Conservation (phyloP, 2,329 filamentous ascomycete genomes). For the Cytospora mali region DNA sequence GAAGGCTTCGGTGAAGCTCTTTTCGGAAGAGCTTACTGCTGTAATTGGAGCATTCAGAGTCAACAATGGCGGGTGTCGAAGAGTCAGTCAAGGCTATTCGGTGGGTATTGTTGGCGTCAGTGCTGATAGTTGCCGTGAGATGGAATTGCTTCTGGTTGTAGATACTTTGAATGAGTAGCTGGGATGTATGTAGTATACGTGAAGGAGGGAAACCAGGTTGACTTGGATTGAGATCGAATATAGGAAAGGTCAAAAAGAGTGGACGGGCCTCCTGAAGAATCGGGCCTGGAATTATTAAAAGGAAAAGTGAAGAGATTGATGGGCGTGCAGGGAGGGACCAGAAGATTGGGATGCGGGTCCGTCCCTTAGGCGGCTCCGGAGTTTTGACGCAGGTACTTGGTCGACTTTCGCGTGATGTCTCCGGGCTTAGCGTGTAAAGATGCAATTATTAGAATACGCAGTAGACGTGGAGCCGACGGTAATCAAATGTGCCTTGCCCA, state of each 20-base stretch:
- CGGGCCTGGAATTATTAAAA: constrained; percentile 30
- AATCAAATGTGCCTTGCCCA: constrained; percentile 30
- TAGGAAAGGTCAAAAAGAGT: constrained; percentile 29
- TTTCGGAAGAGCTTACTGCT: constrained; percentile 27
- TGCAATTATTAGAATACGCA: constrained; percentile 29
- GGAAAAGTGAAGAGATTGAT: constrained; percentile 30
- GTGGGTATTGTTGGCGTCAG: constrained; percentile 8
- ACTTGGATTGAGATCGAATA: constrained; percentile 23
- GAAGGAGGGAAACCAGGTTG: constrained; percentile 27
- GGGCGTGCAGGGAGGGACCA: constrained; percentile 30
- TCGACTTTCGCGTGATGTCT: constrained; percentile 27
- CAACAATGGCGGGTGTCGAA: constrained; percentile 15
- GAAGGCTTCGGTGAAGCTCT: constrained; percentile 29
- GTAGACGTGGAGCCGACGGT: constrained; percentile 25
- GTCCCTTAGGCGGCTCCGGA: constrained; percentile 29
- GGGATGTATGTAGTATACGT: constrained; percentile 21
- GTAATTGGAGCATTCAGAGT: constrained; percentile 28
- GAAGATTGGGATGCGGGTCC: constrained; percentile 30
- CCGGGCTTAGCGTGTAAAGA: constrained; percentile 29
- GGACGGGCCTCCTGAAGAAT: constrained; percentile 27
- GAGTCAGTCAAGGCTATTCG: constrained; percentile 17
- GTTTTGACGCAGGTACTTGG: constrained; percentile 28
- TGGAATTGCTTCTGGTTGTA: constrained; percentile 9
- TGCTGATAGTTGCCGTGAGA: constrained; percentile 9
- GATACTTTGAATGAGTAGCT: constrained; percentile 18